Percentiles rank a stretch among this genome's conserved stretches.
Conservation (phyloP, 306 rosid species). For the Acacia acuminata region DNA sequence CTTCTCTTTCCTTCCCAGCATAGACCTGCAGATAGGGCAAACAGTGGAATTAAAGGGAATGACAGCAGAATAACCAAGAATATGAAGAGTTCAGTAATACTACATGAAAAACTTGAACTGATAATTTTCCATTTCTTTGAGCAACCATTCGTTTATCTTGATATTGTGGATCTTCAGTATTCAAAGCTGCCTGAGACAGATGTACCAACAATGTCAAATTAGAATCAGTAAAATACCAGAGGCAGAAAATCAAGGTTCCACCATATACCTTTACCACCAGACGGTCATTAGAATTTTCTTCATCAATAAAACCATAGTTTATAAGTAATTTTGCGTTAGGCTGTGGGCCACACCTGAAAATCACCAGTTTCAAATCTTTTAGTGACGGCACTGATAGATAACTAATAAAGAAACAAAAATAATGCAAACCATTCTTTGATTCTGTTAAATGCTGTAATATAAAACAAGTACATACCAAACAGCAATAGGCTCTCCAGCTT, state of each 20-base stretch:
- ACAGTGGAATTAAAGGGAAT: slow-evolving; percentile 29
- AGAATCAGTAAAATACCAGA: slow-evolving; percentile 26
- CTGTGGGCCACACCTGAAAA: slow-evolving; percentile 97
- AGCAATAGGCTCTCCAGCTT: slow-evolving; percentile 84
- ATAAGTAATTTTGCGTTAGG: slow-evolving; percentile 88
- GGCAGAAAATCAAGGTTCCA: slow-evolving; percentile 21
- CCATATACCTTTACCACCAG: slow-evolving; percentile 66
- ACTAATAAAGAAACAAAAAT: slow-evolving; percentile 2
- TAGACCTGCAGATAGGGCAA: slow-evolving; percentile 52
- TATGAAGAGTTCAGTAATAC: slow-evolving; percentile 31
- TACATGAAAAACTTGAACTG: slow-evolving; percentile 80
- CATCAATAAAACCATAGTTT: slow-evolving; percentile 95
- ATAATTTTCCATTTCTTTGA: slow-evolving; percentile 86
- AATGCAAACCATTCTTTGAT: not conserved
- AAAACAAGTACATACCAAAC: slow-evolving; percentile 66
- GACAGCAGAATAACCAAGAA: slow-evolving; percentile 1
- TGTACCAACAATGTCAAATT: slow-evolving; percentile 31
- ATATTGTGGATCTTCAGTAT: slow-evolving; percentile 94
- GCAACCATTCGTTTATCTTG: slow-evolving; percentile 96
- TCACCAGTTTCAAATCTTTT: slow-evolving; percentile 29
- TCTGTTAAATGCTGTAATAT: slow-evolving; percentile 25
- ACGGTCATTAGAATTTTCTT: slow-evolving; percentile 77
- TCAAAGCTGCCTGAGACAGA: slow-evolving; percentile 77
- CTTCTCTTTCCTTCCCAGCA: slow-evolving; percentile 85
- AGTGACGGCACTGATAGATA: not conserved